Evolutionary conservation across 1,284 basidiomycete genomes (phyloP), one percentile per base, ranked within the genome.

Genomic region (Violaceomyces palustris): DNA sequence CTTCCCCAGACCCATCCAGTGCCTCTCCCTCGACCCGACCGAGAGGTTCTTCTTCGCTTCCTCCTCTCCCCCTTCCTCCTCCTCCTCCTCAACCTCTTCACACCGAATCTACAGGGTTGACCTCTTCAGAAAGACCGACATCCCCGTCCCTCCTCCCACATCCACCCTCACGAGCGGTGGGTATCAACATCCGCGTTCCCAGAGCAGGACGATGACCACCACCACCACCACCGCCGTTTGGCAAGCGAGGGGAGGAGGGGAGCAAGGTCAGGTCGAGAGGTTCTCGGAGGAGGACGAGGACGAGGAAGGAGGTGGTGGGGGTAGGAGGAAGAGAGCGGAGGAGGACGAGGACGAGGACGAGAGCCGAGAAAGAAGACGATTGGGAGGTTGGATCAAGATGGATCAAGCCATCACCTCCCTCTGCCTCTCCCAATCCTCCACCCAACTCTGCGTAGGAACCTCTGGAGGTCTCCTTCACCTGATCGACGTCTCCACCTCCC

Each of bases 1-100:
- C 52, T 50, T 92, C 46, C 87, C 90, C 19, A 78, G 81, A 61
- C 79, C 83, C 1, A 82, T 91, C 35, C 77, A 80, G 6, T 78
- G 78, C 42, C 67, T 94, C 15, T 82, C 81, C 1, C 85, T 88
- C 78, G 92, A 97, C 67, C 73, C 81, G 12, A 82, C 85, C 1
- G 91, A 97, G 75, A 83, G 91, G 12, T 79, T 86, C 51, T 86
- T 96, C 73, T 90, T 94, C 67, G 88, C 87, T 19, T 85, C 84
- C 5, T 58, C 66, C 6, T 53, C 25, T 9, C 17, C 24, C 12
- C 41, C 67, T 0, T 38, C 48, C 0, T 26, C 42, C 3, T 37
- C 54, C 82, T 86, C 1, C 29, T 54, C 44, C 69, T 78, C 7
- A 79, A 83, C 40, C 87, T n/a, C n/a, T n/a, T n/a, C n/a, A n/a